phyloP scores from a whole-genome alignment of 495 filamentous ascomycete species.

The Penicillium ochrochloron region DNA sequence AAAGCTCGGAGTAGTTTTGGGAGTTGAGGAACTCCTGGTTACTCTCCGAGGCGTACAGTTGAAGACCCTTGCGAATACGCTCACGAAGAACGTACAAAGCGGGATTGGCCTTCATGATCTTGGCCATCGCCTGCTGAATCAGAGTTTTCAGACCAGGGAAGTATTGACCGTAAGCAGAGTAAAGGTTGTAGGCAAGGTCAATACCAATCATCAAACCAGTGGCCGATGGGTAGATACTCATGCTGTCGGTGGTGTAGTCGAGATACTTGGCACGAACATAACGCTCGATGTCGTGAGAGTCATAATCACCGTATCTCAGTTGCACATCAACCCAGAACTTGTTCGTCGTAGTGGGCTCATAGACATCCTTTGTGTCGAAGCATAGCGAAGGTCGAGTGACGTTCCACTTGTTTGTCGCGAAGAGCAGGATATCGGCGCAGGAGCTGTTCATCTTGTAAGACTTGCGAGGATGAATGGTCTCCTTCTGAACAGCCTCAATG shows the following conservation, averaged over 20 bases:
- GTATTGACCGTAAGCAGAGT: constrained; percentile 97
- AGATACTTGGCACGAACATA: constrained; percentile 98
- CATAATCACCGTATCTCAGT: constrained; percentile 97
- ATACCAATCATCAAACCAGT: constrained; percentile 99
- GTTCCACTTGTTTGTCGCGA: constrained; percentile 99
- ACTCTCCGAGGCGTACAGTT: constrained; percentile 97
- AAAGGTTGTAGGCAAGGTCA: constrained; percentile 97
- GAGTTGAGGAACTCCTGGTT: constrained; percentile 99
- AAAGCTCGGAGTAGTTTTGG: constrained; percentile 98
- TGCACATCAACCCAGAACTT: constrained; percentile 99
- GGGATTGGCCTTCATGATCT: constrained; percentile 99
- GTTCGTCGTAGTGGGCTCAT: constrained; percentile 93
- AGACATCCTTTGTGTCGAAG: constrained; percentile 95
- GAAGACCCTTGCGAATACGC: constrained; percentile 97
- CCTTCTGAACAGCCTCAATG: constrained; percentile 98
- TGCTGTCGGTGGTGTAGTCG: constrained; percentile 98
- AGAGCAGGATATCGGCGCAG: constrained; percentile 96
- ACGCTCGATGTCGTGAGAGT: constrained; percentile 97
- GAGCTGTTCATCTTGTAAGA: constrained; percentile 99
- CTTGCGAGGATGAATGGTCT: constrained; percentile 99
- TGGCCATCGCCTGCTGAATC: constrained; percentile 97
- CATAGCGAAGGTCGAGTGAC: constrained; percentile 90
- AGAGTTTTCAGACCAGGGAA: constrained; percentile 98
- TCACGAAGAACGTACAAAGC: constrained; percentile 95
- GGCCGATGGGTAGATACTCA: constrained; percentile 98